Conservation (phyloP, 345 rosid species). For the Citrus medica region DNA sequence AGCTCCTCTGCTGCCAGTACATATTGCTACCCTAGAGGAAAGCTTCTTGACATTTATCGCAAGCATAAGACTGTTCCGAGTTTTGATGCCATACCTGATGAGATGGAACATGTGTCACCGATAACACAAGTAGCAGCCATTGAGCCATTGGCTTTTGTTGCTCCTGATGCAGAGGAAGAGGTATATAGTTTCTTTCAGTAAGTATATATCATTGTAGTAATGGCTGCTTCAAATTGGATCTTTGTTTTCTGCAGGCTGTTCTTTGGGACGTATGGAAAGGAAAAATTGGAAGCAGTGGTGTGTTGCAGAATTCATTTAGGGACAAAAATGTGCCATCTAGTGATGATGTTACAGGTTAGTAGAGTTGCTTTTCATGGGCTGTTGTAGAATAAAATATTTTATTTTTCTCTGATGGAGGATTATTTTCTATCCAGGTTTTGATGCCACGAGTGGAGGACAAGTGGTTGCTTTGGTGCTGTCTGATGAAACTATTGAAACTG, state of each 20-base stretch:
- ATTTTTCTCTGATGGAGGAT: background rate
- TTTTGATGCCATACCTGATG: constrained; percentile 39
- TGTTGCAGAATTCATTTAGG: constrained; percentile 35
- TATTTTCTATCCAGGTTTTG: constrained; percentile 6
- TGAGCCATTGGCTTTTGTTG: constrained; percentile 72
- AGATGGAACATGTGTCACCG: constrained; percentile 52
- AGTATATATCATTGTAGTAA: background rate
- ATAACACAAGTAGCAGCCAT: constrained; percentile 34
- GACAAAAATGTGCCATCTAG: constrained; percentile 33
- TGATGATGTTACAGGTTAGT: constrained; percentile 41
- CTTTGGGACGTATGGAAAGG: constrained; percentile 69
- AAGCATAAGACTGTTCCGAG: constrained; percentile 33
- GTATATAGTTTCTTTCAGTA: constrained; percentile 22
- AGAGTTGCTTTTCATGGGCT: background rate
- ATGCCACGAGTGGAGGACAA: constrained; percentile 33
- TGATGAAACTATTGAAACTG: constrained; percentile 28
- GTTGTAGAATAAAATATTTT: background rate
- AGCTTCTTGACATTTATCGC: constrained; percentile 74
- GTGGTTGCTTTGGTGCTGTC: constrained; percentile 15
- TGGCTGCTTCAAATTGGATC: constrained; percentile 1
- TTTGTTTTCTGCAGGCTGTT: constrained; percentile 38
- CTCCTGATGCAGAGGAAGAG: constrained; percentile 76
- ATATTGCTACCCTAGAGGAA: constrained; percentile 73
- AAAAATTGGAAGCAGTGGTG: constrained; percentile 57
- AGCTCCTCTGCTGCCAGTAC: constrained; percentile 15